Evolutionary conservation across 1,139 yeast genomes (phyloP).

Genomic region (Suhomyces yuchorum): DNA sequence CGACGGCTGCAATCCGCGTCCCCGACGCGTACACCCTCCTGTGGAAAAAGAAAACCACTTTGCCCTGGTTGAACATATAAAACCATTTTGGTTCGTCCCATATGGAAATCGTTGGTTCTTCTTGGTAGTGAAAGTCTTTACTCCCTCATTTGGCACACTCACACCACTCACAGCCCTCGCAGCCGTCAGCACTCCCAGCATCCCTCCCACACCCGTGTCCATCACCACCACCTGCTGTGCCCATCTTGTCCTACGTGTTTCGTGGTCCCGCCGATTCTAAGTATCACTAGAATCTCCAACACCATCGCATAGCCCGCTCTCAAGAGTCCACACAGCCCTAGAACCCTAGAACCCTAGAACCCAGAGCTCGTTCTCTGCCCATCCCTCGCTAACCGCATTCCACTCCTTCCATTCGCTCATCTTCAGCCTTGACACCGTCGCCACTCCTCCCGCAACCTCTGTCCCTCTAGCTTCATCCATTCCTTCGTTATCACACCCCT

Average conservation of each 20-base stretch:
- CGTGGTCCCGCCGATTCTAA: too few relatives aligned
- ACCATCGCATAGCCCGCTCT: too few relatives aligned
- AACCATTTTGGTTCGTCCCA: slow-evolving; percentile 8
- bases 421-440: neutral
- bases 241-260: too few relatives aligned
- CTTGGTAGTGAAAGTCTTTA: neutral
- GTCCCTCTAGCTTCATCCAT: slow-evolving; percentile 11
- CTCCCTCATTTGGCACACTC: neutral
- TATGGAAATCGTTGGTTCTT: neutral
- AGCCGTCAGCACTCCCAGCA: neutral
- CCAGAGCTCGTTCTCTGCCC: too few relatives aligned
- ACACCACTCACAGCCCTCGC: neutral
- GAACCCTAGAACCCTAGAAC: too few relatives aligned
- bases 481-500: slow-evolving; percentile 14
- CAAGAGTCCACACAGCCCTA: too few relatives aligned
- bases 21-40: slow-evolving; percentile 13
- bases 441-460: neutral
- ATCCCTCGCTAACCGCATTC: neutral
- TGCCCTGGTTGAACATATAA: slow-evolving; percentile 7
- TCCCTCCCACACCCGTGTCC: neutral
- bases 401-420: neutral
- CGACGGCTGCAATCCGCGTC: slow-evolving; percentile 13
- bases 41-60: slow-evolving; percentile 10
- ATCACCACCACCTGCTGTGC: too few relatives aligned
- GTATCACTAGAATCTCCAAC: too few relatives aligned